Evolutionary conservation across 2,329 filamentous ascomycete genomes (phyloP).

Genomic region (Fonsecaea pedrosoi): DNA sequence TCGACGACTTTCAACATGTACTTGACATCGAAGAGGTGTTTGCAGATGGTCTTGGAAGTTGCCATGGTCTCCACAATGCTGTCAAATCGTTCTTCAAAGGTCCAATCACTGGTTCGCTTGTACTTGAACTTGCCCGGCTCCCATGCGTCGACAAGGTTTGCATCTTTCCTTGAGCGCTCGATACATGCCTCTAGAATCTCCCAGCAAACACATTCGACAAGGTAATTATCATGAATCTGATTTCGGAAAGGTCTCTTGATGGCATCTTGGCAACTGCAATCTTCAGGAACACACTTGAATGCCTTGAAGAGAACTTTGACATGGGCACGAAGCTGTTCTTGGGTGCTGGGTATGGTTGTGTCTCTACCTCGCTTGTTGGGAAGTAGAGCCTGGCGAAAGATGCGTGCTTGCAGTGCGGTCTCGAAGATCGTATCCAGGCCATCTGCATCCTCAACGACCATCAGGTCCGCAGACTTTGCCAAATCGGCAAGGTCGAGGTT

Average conservation of each 20-base stretch:
- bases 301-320: slow-evolving; percentile 45
- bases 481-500: slow-evolving; percentile 7
- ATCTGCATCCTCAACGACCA: slow-evolving; percentile 2
- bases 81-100: slow-evolving; percentile 40
- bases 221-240: slow-evolving; percentile 37
- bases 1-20: slow-evolving; percentile 48
- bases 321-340: slow-evolving; percentile 38
- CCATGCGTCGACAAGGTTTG: slow-evolving; percentile 40
- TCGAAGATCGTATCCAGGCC: slow-evolving; percentile 23
- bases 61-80: slow-evolving; percentile 31
- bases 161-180: slow-evolving; percentile 35
- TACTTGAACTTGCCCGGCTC: slow-evolving; percentile 39
- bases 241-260: slow-evolving; percentile 46
- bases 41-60: slow-evolving; percentile 49
- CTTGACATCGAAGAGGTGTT: slow-evolving; percentile 47
- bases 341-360: slow-evolving; percentile 41
- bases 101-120: slow-evolving; percentile 26
- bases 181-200: slow-evolving; percentile 44
- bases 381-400: slow-evolving; percentile 30
- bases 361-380: slow-evolving; percentile 33
- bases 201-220: slow-evolving; percentile 46
- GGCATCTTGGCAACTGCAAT: slow-evolving; percentile 42
- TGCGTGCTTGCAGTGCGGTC: slow-evolving; percentile 20
- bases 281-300: slow-evolving; percentile 43
- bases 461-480: slow-evolving; percentile 15